Percentiles rank a stretch among this genome's conserved stretches.
These are phyloP conservation scores for Panaeolus papilionaceus DNA, from an alignment of 768 basidiomycete genomes.

Conservation along the genomic window DNA sequence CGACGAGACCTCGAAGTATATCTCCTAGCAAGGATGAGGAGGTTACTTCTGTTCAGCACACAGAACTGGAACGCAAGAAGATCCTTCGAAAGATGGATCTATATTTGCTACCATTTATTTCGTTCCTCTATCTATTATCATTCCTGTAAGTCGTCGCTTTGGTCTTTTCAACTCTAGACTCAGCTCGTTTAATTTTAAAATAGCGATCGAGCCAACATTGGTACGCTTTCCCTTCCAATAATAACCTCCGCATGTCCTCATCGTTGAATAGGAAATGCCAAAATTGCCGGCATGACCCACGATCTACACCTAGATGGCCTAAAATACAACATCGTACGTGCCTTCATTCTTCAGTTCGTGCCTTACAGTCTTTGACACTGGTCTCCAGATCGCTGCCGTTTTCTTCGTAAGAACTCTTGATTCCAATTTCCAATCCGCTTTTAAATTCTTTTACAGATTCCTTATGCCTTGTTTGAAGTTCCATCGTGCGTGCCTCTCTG, in stretches of 20 bases:
- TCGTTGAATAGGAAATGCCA: conserved; percentile 61
- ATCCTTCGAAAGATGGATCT: conserved; percentile 66
- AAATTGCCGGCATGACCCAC: conserved; percentile 62
- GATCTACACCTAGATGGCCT: conserved; percentile 63
- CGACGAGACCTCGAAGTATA: background rate
- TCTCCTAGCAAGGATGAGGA: conserved; percentile 13
- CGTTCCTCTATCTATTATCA: conserved; percentile 65
- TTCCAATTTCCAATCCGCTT: conserved; percentile 45
- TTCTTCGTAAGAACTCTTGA: conserved; percentile 65
- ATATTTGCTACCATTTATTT: conserved; percentile 61
- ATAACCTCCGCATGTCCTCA: conserved; percentile 50
- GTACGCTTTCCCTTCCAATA: conserved; percentile 45
- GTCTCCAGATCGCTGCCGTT: conserved; percentile 38
- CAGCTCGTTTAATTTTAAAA: conserved; percentile 18
- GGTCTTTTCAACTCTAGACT: background rate
- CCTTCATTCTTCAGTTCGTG: background rate
- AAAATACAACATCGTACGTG: conserved; percentile 67
- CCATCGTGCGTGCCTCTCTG: conserved; percentile 37
- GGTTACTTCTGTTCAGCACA: conserved; percentile 9
- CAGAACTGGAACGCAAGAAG: conserved; percentile 34
- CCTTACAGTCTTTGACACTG: conserved; percentile 16
- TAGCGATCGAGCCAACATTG: conserved; percentile 34
- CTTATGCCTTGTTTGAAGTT: conserved; percentile 42
- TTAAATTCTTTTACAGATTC: conserved; percentile 11
- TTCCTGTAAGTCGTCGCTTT: conserved; percentile 54